A percentile compares a stretch with the other conserved stretches of the same genome.
phyloP scores from a whole-genome alignment of 2,329 filamentous ascomycete genomes.

The Fusarium xylarioides region DNA sequence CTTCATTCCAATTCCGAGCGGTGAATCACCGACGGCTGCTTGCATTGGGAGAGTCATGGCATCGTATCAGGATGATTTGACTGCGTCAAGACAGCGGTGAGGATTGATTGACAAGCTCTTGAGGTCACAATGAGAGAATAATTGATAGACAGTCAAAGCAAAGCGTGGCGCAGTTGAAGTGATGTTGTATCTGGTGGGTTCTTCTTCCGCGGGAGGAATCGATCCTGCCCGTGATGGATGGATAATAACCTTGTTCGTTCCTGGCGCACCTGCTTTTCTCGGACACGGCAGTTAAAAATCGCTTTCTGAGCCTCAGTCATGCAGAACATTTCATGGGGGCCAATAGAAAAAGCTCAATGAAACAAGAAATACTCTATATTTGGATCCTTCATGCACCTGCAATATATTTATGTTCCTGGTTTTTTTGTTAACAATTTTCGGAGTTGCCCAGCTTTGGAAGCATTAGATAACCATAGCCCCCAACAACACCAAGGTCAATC shows the following conservation, averaged over 20 bases:
- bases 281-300: background rate
- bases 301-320: background rate
- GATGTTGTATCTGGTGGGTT: conserved; percentile 2
- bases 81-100: background rate
- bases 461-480: background rate
- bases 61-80: background rate
- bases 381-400: background rate
- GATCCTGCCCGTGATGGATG: background rate
- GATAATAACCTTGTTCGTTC: background rate
- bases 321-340: background rate
- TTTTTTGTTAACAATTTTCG: background rate
- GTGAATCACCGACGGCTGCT: conserved; percentile 17
- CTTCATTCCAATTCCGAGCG: background rate
- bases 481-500: background rate
- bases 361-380: background rate
- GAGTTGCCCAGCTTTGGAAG: no score
- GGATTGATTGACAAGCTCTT: background rate
- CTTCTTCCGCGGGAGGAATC: background rate
- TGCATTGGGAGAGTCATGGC: conserved; percentile 10
- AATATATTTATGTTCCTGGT: background rate
- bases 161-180: conserved; percentile 1
- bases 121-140: background rate
- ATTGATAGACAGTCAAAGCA: background rate
- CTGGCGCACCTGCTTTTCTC: background rate
- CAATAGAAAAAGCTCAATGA: background rate